Base-by-base conservation (phyloP, 139 green algal genomes). In the Picochlorum sp. region DNA sequence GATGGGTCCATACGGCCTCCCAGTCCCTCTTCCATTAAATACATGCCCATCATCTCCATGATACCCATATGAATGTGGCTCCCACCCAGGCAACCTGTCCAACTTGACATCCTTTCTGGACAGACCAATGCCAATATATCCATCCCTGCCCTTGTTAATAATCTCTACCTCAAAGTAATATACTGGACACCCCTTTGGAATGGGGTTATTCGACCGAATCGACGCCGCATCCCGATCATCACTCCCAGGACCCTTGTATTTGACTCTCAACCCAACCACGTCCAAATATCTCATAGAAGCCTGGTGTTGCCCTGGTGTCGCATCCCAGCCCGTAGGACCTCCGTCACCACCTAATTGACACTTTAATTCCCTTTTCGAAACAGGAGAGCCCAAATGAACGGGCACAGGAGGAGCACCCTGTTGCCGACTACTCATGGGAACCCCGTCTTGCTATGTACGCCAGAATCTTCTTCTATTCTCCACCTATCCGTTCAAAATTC, bases 81-180 rank as follows among this genome's bases (percentile, higher is more conserved):
- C 86, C 89, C 89, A 96, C 10, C 89, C 89, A 0, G 89, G 89
- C 55, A 96, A 76, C 4, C 84, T 59, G 6, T 77, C 66, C 50
- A 88, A 67, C 21, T 82, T 75, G 1, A 93, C 83, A 8, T 85
- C 79, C 0, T 74, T 55, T 0, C 69, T 65, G 11, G 73, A 77
- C 45, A 89, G 90, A 8, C 88, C 88, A 15, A 96, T 60, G 18
- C 85, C 84, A 58, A 92, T 85, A 66, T 82, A 89, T n/a, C 85
- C 82, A 45, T 87, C 62, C 0, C 69, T 68, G 0, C 84, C 85
- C 26, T 75, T 75, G 70, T 73, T 82, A 2, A 85, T 28, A 1
- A 95, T 66, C 3, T 67, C 60, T 31, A 91, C 68, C 51, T 96
- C 88, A 59, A 83, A 96, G 24, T 90, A 94, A 57, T 83, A 96